Base-by-base conservation (phyloP, 306 rosid species). In the Pyrus communis region DNA sequence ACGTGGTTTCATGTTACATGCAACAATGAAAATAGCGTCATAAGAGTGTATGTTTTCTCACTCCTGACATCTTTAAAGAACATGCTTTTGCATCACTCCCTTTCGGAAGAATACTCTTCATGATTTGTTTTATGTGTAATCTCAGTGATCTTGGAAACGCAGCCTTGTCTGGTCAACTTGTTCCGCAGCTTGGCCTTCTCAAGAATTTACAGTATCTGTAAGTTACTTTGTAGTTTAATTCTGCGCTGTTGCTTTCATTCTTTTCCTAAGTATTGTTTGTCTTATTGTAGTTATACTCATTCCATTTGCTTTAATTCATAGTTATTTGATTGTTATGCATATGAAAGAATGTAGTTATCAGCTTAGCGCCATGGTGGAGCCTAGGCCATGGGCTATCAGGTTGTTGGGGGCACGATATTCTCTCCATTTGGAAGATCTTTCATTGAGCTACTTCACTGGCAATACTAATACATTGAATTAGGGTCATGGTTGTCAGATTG, bases 1-100 rank as follows among this genome's bases (percentile, higher is more conserved):
- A 95, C 99, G 52, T 95, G 99, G 99, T 95, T 95, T 85, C 99
- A 92, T 77, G 99, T 95, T 69, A 95, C 99, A 15, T 95, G 99
- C 88, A 95, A 92, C 87, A 95, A 95, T 80, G 99, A 92, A 74
- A 95, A 95, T 74, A 95, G 98, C 70, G 99, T 95, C 78, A 92
- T 95, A 65, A 86, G 99, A 87, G 99, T 95, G 99, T 95, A 87
- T 83, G 96, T 69, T 55, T 73, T 79, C 80, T 76, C 71, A 66
- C 75, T 64, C 76, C 64, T 58, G 75, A 67, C 82, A 64, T 71
- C 62, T 57, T 25, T 58, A 12, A 10, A 75, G 43, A 57, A 30
- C 27, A 61, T 60, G 65, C 51, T 73, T 18, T 68, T 35, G 43
- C 28, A 60, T 76, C 67, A 21, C 35, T 69, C 45, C 71, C 68